Percentiles rank a stretch among this genome's conserved stretches.
These are phyloP conservation scores for Diaporthe longicolla DNA, from an alignment of 2,329 filamentous ascomycete species.

Conservation along the genomic window DNA sequence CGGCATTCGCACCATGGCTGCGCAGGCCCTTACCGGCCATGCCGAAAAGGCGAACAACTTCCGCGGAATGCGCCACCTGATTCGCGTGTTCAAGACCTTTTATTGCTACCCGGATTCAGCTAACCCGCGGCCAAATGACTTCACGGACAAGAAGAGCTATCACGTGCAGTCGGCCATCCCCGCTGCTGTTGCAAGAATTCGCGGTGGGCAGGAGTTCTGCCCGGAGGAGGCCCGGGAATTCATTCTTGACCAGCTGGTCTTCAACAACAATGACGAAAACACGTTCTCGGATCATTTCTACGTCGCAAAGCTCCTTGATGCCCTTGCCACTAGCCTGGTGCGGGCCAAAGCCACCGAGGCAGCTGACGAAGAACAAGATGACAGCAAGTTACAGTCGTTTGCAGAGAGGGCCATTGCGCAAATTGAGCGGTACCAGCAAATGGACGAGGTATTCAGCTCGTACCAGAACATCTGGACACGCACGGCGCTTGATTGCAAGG, in stretches of 20 bases:
- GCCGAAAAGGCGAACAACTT: conserved; percentile 78
- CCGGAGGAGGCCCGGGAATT: conserved; percentile 85
- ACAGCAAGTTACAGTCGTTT: conserved; percentile 62
- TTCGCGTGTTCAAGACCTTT: conserved; percentile 87
- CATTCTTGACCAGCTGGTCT: conserved; percentile 88
- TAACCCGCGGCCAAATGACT: conserved; percentile 91
- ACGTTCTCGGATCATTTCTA: conserved; percentile 91
- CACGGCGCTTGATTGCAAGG: conserved; percentile 73
- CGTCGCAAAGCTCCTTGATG: conserved; percentile 81
- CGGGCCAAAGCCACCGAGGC: conserved; percentile 63
- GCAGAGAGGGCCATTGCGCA: conserved; percentile 70
- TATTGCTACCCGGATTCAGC: conserved; percentile 86
- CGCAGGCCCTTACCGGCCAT: conserved; percentile 82
- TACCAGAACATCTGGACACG: conserved; percentile 78
- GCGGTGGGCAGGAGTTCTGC: conserved; percentile 81
- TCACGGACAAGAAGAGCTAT: conserved; percentile 88
- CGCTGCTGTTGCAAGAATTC: conserved; percentile 82
- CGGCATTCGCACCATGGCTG: conserved; percentile 89
- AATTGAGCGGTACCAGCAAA: conserved; percentile 76
- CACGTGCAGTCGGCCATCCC: conserved; percentile 88
- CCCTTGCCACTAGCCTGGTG: conserved; percentile 71
- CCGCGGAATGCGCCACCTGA: conserved; percentile 86
- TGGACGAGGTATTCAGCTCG: conserved; percentile 78
- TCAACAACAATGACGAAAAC: conserved; percentile 96
- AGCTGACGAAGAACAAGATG: conserved; percentile 57